Conservation (phyloP, 129 eudicot species). For the Smallanthus sonchifolius region DNA sequence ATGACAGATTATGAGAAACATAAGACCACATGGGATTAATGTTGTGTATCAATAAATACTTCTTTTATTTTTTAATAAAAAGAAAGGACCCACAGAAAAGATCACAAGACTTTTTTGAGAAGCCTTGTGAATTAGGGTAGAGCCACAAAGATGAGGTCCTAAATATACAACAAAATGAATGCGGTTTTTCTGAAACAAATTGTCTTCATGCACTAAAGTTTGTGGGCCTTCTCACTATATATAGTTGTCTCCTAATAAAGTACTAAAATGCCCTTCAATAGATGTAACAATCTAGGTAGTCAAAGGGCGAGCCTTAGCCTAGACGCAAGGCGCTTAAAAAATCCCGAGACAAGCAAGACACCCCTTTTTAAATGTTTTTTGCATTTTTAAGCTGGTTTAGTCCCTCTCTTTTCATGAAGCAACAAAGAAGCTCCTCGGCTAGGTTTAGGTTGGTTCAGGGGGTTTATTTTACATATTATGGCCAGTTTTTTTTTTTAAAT, state of each 20-base stretch:
- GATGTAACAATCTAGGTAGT: neutral
- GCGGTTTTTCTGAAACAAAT: conserved; percentile 2
- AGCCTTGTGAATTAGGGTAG: neutral
- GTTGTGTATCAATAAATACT: neutral
- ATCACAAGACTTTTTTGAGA: conserved; percentile 1
- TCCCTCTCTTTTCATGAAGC: too few relatives aligned
- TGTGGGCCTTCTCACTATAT: neutral
- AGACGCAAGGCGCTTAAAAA: too few relatives aligned
- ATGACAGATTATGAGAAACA: neutral
- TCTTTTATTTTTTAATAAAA: neutral
- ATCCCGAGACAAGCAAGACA: too few relatives aligned
- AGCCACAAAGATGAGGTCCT: conserved; percentile 7
- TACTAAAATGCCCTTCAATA: neutral
- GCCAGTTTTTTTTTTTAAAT: too few relatives aligned
- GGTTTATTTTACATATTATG: too few relatives aligned
- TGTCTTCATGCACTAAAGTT: conserved; percentile 14
- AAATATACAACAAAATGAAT: neutral
- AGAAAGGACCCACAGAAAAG: neutral
- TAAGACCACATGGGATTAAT: neutral
- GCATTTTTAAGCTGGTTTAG: too few relatives aligned
- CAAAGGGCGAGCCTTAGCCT: too few relatives aligned
- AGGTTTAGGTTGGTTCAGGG: too few relatives aligned
- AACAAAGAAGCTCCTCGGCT: too few relatives aligned
- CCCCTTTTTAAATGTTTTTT: too few relatives aligned
- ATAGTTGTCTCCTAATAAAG: neutral